Evolutionary conservation across 2,329 filamentous ascomycete species (phyloP), one percentile per base, ranked within the genome.

Genomic region (Phialophora macrospora): DNA sequence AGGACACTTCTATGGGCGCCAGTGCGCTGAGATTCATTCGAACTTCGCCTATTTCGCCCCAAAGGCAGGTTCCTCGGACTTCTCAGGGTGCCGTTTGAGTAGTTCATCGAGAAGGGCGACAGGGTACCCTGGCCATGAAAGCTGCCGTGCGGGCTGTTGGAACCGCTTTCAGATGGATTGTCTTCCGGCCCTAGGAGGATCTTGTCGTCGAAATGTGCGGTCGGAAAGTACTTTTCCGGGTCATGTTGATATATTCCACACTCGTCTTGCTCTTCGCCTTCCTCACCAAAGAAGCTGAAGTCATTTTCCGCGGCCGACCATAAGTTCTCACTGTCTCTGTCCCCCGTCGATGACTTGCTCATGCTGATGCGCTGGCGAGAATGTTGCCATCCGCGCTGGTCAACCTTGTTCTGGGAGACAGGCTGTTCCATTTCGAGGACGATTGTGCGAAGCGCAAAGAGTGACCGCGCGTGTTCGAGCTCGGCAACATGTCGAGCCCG

Each of bases 221-320:
- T 79, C 1, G 82, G 81, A 55, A 82, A 76, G 58, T 77, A 77
- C 60, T 78, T 79, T 2, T 77, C 77, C 5, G 77, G 76, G 34
- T 83, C 81, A 60, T 77, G 74, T 26, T 77, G 77, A 14, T 82
- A 82, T 14, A 84, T 77, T 11, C 82, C 78, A 65, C 84, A 85
- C 70, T 87, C 85, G 8, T 61, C 72, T 38, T 69, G 64, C 55
- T 72, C 70, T 63, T 72, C 72, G 12, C 72, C 72, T 55, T 83
- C 83, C 46, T 85, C 84, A 0, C 79, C 81, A 64, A 88, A 88
- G 74, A 87, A 87, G 30, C 83, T 85, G 68, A 88, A 88, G 71
- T 88, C 86, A 59, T 83, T 79, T 63, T 81, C 78, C 3, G 85
- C 84, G 8, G 85, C 85, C 57, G 81, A 79, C 86, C 85, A 88